These are phyloP conservation scores for Aphanomyces cochlioides DNA, from an alignment of 352 stramenopile genomes.

Conservation along the genomic window DNA sequence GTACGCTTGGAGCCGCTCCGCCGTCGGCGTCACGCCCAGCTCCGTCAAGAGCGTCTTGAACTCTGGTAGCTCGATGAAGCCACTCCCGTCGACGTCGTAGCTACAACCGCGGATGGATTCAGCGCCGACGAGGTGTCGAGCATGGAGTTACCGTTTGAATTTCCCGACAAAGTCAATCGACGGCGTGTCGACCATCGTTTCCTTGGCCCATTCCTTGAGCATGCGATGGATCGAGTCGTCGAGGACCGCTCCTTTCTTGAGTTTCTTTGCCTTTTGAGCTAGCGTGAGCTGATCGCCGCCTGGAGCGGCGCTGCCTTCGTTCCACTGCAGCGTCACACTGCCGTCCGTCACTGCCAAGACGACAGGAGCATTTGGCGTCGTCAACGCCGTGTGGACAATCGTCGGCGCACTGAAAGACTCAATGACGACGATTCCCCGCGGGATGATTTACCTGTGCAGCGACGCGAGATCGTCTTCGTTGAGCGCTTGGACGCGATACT, in stretches of 20 bases:
- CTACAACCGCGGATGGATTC: neutral
- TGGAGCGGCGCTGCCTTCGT: slow-evolving; percentile 35
- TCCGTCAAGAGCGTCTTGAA: slow-evolving; percentile 83
- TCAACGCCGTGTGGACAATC: slow-evolving; percentile 81
- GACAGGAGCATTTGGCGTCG: slow-evolving; percentile 54
- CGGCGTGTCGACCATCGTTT: slow-evolving; percentile 69
- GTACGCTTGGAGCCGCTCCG: slow-evolving; percentile 79
- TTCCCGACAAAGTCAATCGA: slow-evolving; percentile 66
- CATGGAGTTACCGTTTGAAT: slow-evolving; percentile 43
- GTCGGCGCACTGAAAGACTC: slow-evolving; percentile 39
- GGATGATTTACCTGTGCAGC: slow-evolving; percentile 41
- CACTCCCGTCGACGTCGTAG: slow-evolving; percentile 68
- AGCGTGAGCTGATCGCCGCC: slow-evolving; percentile 38
- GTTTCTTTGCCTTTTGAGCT: slow-evolving; percentile 23
- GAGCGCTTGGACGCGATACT: slow-evolving; percentile 83
- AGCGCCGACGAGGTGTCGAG: neutral
- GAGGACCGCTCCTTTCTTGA: slow-evolving; percentile 38
- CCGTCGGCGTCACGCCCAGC: slow-evolving; percentile 72
- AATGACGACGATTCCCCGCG: neutral
- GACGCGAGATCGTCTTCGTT: slow-evolving; percentile 71
- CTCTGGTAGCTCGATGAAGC: slow-evolving; percentile 77
- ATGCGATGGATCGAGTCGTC: slow-evolving; percentile 64
- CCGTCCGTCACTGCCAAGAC: slow-evolving; percentile 38
- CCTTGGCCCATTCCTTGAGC: slow-evolving; percentile 81
- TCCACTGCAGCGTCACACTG: slow-evolving; percentile 56